Evolutionary conservation across 2,329 filamentous ascomycete genomes (phyloP).

Genomic region (Fusarium guadeloupense): DNA sequence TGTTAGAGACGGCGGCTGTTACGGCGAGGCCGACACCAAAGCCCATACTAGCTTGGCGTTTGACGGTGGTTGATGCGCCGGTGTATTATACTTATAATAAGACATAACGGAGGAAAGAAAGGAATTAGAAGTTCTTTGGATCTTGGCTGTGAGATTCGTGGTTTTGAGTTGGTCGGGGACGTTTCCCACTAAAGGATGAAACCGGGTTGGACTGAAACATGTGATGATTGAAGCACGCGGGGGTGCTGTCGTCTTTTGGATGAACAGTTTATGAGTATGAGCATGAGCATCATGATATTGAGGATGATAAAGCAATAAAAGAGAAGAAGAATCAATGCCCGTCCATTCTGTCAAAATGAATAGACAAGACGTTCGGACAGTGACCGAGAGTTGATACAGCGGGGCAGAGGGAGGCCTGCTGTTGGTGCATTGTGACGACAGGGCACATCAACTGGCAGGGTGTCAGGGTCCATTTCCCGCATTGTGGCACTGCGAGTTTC

Average conservation of each 20-base stretch:
- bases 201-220: constrained; percentile 26
- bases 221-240: background rate
- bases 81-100: constrained; percentile 12
- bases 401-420: constrained; percentile 32
- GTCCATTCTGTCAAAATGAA: constrained; percentile 26
- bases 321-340: constrained; percentile 22
- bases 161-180: constrained; percentile 22
- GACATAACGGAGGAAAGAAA: background rate
- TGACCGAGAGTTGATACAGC: constrained; percentile 40
- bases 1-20: constrained; percentile 50
- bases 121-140: constrained; percentile 1
- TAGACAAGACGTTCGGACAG: constrained; percentile 41
- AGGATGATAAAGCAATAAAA: constrained; percentile 34
- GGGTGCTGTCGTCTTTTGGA: background rate
- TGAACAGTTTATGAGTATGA: background rate
- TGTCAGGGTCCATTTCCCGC: constrained; percentile 26
- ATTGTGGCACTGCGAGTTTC: constrained; percentile 17
- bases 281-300: too few relatives aligned
- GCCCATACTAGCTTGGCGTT: constrained; percentile 15
- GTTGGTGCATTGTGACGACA: constrained; percentile 30
- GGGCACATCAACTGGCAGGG: constrained; percentile 32
- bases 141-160: constrained; percentile 14
- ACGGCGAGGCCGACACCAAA: constrained; percentile 39
- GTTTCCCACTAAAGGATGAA: constrained; percentile 13
- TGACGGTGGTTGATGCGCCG: constrained; percentile 18